Percentiles rank a stretch among this genome's conserved stretches.
Evolutionary conservation across 306 rosid species (phyloP).

Genomic region (Dicorynia guianensis): DNA sequence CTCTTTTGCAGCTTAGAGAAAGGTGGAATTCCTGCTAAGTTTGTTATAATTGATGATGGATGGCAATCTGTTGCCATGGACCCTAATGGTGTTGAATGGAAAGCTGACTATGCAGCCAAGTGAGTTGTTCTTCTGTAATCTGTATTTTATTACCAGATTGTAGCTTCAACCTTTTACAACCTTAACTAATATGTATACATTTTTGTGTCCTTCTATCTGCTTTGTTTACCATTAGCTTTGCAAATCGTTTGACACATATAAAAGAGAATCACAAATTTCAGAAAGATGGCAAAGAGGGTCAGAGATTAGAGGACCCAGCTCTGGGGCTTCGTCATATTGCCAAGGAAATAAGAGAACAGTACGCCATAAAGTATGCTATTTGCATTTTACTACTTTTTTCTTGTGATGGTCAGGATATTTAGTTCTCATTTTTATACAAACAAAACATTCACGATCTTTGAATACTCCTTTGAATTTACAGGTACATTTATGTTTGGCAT

Average conservation of each 20-base stretch:
- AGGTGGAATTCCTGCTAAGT: constrained; percentile 84
- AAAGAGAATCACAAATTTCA: constrained; percentile 90
- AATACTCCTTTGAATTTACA: constrained; percentile 24
- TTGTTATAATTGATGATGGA: constrained; percentile 87
- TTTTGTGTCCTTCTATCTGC: not conserved
- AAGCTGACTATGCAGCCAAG: constrained; percentile 72
- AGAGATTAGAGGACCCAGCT: constrained; percentile 66
- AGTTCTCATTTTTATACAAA: not conserved
- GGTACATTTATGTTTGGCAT: constrained; percentile 89
- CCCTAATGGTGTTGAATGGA: constrained; percentile 48
- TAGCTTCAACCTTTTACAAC: not conserved
- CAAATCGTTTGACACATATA: constrained; percentile 73
- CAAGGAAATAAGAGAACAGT: constrained; percentile 60
- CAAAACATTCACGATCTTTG: constrained; percentile 29
- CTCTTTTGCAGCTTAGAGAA: constrained; percentile 61
- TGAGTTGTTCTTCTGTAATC: constrained; percentile 41
- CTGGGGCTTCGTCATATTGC: constrained; percentile 74
- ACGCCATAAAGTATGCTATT: constrained; percentile 58
- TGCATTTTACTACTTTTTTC: constrained; percentile 6
- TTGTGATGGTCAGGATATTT: constrained; percentile 5
- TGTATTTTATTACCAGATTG: not conserved
- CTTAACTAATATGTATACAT: not conserved
- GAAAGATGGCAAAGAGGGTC: constrained; percentile 82
- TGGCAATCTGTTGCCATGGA: constrained; percentile 89
- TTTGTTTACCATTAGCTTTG: constrained; percentile 62